These are phyloP conservation scores for Haplosporangium sp. DNA, from an alignment of 371 early-diverging fungal species.

Conservation along the genomic window DNA sequence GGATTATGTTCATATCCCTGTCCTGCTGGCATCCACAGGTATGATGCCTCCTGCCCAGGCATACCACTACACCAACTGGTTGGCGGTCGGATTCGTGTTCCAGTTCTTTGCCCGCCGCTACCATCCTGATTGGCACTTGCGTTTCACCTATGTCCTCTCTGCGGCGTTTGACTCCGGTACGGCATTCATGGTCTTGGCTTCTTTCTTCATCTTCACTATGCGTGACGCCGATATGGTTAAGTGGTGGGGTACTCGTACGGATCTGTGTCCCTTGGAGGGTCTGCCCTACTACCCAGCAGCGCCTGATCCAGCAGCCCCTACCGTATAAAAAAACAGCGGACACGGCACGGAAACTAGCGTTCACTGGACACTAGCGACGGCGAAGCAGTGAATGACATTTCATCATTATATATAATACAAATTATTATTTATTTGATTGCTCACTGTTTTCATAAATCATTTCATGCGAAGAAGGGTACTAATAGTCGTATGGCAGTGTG, in stretches of 20 bases:
- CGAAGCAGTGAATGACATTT: too few relatives aligned
- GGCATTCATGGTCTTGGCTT: slow-evolving; percentile 27
- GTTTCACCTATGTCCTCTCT: slow-evolving; percentile 44
- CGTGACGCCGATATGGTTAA: slow-evolving; percentile 14
- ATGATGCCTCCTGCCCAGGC: slow-evolving; percentile 73
- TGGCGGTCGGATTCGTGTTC: slow-evolving; percentile 39
- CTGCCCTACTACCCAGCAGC: not conserved
- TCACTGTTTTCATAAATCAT: too few relatives aligned
- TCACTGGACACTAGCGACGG: too few relatives aligned
- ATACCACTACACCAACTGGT: slow-evolving; percentile 34
- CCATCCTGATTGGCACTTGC: slow-evolving; percentile 43
- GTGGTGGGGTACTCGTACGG: slow-evolving; percentile 46
- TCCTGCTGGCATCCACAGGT: slow-evolving; percentile 73
- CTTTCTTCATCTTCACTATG: slow-evolving; percentile 28
- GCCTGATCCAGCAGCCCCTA: not conserved
- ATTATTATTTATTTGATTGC: too few relatives aligned
- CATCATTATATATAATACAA: too few relatives aligned
- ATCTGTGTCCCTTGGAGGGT: slow-evolving; percentile 10
- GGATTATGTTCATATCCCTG: slow-evolving; percentile 72
- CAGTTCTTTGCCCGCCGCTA: slow-evolving; percentile 42
- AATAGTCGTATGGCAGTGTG: too few relatives aligned
- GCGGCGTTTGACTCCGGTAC: slow-evolving; percentile 43
- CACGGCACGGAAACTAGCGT: too few relatives aligned
- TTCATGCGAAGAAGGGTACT: too few relatives aligned
- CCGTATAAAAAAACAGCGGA: not conserved